Evolutionary conservation across 2,329 filamentous ascomycete species (phyloP).

Genomic region (Endothia cerciana): DNA sequence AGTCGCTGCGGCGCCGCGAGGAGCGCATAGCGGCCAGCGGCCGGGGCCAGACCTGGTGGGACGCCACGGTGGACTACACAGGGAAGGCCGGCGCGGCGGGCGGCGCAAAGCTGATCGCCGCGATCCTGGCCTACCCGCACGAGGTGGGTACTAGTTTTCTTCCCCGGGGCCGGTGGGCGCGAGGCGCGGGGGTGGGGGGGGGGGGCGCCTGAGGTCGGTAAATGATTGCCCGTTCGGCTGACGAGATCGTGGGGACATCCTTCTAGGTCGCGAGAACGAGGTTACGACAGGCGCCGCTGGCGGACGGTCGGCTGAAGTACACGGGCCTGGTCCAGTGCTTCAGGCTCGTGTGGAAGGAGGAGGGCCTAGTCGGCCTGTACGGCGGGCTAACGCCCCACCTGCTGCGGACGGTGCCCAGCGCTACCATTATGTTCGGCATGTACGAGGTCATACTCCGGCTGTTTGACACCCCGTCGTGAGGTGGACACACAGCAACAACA

Average conservation of each 20-base stretch:
- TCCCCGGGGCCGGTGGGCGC: too few species aligned
- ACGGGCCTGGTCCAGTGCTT: slow-evolving; percentile 89
- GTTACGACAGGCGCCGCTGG: slow-evolving; percentile 80
- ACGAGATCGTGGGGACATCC: neutral
- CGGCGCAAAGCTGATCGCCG: slow-evolving; percentile 82
- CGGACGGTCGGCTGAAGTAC: slow-evolving; percentile 76
- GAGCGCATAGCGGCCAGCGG: slow-evolving; percentile 60
- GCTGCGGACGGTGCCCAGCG: slow-evolving; percentile 86
- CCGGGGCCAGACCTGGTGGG: slow-evolving; percentile 69
- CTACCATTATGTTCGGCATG: slow-evolving; percentile 96
- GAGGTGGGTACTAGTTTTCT: too few species aligned
- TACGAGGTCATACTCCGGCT: slow-evolving; percentile 64
- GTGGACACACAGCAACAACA: too few species aligned
- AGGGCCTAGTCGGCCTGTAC: slow-evolving; percentile 84
- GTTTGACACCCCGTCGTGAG: slow-evolving; percentile 40
- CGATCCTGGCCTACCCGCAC: slow-evolving; percentile 86
- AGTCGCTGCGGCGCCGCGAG: slow-evolving; percentile 68
- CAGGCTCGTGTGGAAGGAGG: slow-evolving; percentile 82
- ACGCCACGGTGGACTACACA: slow-evolving; percentile 75
- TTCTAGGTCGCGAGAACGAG: slow-evolving; percentile 76
- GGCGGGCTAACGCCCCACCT: slow-evolving; percentile 91
- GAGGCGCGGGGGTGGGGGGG: too few species aligned
- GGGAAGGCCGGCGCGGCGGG: slow-evolving; percentile 81
- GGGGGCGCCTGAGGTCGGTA: too few species aligned
- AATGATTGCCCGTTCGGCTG: too few species aligned